A percentile compares a stretch with the other conserved stretches of the same genome.
Evolutionary conservation across 208 protist species (phyloP).

Genomic region (Wallacemonas rigidus): DNA sequence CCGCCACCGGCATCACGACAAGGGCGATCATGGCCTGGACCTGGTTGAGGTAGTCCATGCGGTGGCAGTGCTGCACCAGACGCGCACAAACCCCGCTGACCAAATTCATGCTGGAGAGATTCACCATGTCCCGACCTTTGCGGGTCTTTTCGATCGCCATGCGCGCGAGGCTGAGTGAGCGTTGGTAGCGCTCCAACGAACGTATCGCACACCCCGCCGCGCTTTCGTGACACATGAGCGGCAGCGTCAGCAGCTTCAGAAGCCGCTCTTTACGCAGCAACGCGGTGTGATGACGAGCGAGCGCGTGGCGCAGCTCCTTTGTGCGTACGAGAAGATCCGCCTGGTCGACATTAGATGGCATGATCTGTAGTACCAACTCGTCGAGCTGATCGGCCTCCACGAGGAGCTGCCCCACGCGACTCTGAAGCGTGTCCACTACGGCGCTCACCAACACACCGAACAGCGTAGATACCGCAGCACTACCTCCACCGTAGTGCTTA

Average conservation of each 20-base stretch:
- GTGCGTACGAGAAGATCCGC: slow-evolving; percentile 70
- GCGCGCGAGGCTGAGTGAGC: slow-evolving; percentile 43
- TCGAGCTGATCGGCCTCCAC: slow-evolving; percentile 74
- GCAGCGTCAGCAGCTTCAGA: slow-evolving; percentile 74
- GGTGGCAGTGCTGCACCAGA: slow-evolving; percentile 78
- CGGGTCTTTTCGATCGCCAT: slow-evolving; percentile 53
- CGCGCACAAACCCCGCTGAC: slow-evolving; percentile 78
- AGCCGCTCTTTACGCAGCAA: slow-evolving; percentile 75
- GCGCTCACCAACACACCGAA: slow-evolving; percentile 62
- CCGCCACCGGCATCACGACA: slow-evolving; percentile 72
- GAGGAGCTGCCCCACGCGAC: slow-evolving; percentile 44
- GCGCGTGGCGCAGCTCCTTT: slow-evolving; percentile 46
- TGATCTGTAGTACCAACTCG: slow-evolving; percentile 81
- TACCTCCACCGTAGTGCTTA: slow-evolving; percentile 12
- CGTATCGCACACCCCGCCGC: slow-evolving; percentile 11
- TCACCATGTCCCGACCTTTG: slow-evolving; percentile 69
- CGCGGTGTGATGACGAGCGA: slow-evolving; percentile 54
- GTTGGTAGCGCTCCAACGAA: slow-evolving; percentile 57
- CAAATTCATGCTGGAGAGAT: slow-evolving; percentile 79
- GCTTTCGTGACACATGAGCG: slow-evolving; percentile 44
- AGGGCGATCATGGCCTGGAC: slow-evolving; percentile 77
- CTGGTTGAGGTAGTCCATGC: slow-evolving; percentile 85
- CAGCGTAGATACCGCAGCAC: slow-evolving; percentile 41
- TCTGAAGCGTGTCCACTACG: slow-evolving; percentile 51
- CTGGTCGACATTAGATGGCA: slow-evolving; percentile 71